Base-by-base conservation (phyloP, 495 filamentous ascomycete genomes). In the Pyronema omphalodes region DNA sequence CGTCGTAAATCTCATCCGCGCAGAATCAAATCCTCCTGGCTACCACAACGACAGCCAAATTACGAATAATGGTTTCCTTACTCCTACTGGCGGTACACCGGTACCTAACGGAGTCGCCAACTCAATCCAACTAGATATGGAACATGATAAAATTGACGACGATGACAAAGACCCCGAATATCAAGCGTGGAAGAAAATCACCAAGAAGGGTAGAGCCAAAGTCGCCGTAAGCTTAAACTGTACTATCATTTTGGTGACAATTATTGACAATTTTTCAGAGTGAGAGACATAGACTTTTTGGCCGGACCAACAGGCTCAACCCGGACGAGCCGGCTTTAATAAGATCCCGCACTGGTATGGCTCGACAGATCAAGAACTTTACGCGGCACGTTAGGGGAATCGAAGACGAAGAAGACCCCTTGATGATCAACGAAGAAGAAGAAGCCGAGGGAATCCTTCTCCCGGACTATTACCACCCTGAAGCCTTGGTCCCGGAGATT, bases 121-220 rank as follows among this genome's bases (percentile, higher is more conserved):
- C 9, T 63, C 57, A 34, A 62, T 66, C 18, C 63, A 66, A 45
- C 56, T 66, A 59, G 63, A 79, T 55, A 65, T 70, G 19, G 82
- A 83, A 45, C 61, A 79, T 48, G 82, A 65, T 43, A 65, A 64
- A 36, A 19, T 65, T 41, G 62, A 65, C 39, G 63, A 66, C 44
- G 59, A 65, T 45, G 57, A 53, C 14, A 76, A 94, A 57, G 88
- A 95, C 60, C 78, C 85, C 1, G 88, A 93, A 59, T 94, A 88
- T 70, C 93, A 93, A 64, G 84, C 88, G 40, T 99, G 91, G 91
- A 99, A 96, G 71, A 88, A 93, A 66, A 85, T 94, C 37, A 99
- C 91, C 2, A 95, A 95, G 68, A 94, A 93, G 66, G 88, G 93
- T 57, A 79, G 91, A 44, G 91, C 91, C n/a, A 70, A 83, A 11